phyloP scores from a whole-genome alignment of 1,139 yeast genomes.

The Kazachstania sp. region DNA sequence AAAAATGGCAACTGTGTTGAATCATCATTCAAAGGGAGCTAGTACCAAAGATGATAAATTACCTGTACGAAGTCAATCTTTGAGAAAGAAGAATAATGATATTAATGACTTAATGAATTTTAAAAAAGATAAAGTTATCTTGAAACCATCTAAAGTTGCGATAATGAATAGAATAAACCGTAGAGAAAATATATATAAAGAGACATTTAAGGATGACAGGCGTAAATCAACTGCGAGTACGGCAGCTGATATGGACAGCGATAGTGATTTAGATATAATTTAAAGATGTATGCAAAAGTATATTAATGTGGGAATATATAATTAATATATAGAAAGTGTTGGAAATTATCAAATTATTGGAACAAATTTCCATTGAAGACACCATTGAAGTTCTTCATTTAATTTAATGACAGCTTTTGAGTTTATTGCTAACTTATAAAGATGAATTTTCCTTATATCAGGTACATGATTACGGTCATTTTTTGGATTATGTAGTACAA shows the following conservation, averaged over 20 bases:
- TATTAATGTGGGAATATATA: constrained; percentile 2
- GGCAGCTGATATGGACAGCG: constrained; percentile 20
- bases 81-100: constrained; percentile 22
- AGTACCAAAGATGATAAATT: neutral
- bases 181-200: constrained; percentile 24
- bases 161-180: constrained; percentile 20
- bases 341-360: neutral
- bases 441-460: neutral
- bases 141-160: constrained; percentile 29
- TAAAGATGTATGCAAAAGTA: constrained; percentile 2
- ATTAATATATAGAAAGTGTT: neutral
- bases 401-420: constrained; percentile 4
- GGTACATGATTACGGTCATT: neutral
- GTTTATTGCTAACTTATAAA: constrained; percentile 4
- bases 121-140: constrained; percentile 29
- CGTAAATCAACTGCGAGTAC: constrained; percentile 3
- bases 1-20: constrained; percentile 18
- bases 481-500: constrained; percentile 3
- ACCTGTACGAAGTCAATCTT: neutral
- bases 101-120: constrained; percentile 28
- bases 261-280: constrained; percentile 35
- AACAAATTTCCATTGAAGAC: constrained; percentile 11
- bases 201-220: constrained; percentile 16
- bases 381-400: constrained; percentile 8
- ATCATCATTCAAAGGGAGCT: constrained; percentile 11